phyloP scores from a whole-genome alignment of 2,329 filamentous ascomycete species.

The Trichophyton benhamiae region DNA sequence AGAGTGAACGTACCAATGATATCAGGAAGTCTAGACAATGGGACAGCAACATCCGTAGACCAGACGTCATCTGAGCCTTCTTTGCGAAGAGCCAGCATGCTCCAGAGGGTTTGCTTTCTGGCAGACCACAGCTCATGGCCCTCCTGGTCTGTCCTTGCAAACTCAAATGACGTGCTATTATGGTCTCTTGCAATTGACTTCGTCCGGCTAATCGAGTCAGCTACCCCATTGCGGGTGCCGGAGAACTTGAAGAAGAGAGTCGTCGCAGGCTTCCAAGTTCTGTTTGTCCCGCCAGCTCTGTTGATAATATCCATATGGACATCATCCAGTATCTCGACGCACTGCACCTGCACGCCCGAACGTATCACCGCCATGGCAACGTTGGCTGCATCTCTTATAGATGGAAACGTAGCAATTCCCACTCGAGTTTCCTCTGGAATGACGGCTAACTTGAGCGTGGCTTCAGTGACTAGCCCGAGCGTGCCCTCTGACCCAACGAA shows the following conservation, averaged over 20 bases:
- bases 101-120: conserved; percentile 49
- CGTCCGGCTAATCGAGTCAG: conserved; percentile 61
- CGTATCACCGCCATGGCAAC: conserved; percentile 54
- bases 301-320: conserved; percentile 57
- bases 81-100: conserved; percentile 45
- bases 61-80: conserved; percentile 45
- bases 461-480: conserved; percentile 57
- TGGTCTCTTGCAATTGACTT: conserved; percentile 54
- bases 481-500: conserved; percentile 63
- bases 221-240: conserved; percentile 64
- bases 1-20: conserved; percentile 40
- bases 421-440: conserved; percentile 53
- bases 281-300: conserved; percentile 47
- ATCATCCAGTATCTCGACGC: conserved; percentile 52
- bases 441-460: conserved; percentile 54
- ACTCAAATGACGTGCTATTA: conserved; percentile 43
- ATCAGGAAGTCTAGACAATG: conserved; percentile 48
- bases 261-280: conserved; percentile 31
- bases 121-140: conserved; percentile 48
- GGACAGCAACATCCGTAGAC: conserved; percentile 51
- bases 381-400: conserved; percentile 49
- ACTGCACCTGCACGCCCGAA: conserved; percentile 53
- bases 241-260: conserved; percentile 48
- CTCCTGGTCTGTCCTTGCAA: conserved; percentile 42
- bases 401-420: conserved; percentile 49